Percentiles rank a stretch among this genome's conserved stretches.
These are phyloP conservation scores for Cymodocea nodosa DNA, from an alignment of 116 monocot genomes.

Conservation along the genomic window DNA sequence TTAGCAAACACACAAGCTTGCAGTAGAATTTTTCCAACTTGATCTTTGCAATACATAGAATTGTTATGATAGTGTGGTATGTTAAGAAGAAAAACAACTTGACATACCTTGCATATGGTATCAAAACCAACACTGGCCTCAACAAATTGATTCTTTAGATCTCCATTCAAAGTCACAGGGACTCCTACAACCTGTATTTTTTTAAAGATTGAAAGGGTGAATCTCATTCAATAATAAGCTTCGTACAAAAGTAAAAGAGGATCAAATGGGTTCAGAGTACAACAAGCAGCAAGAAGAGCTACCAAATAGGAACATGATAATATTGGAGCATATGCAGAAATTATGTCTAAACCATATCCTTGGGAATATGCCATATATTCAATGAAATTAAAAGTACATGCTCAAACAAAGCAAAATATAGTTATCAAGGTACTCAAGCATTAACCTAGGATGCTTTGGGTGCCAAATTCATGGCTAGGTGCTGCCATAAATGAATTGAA, in stretches of 20 bases:
- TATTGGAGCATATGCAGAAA: background rate
- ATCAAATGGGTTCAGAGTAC: background rate
- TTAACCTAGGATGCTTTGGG: too few relatives aligned
- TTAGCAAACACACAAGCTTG: too few relatives aligned
- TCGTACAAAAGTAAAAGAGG: background rate
- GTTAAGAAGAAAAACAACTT: conserved; percentile 1
- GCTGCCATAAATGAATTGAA: too few relatives aligned
- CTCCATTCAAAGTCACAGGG: conserved; percentile 87
- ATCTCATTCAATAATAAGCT: too few relatives aligned
- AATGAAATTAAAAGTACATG: background rate
- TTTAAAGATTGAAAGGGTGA: too few relatives aligned
- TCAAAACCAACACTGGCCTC: conserved; percentile 87
- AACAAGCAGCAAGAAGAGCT: background rate
- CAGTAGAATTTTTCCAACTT: too few relatives aligned
- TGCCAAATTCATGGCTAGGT: too few relatives aligned
- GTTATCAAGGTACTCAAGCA: background rate
- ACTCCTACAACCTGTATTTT: conserved; percentile 65
- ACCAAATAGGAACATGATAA: background rate
- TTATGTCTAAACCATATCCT: too few relatives aligned
- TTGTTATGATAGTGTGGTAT: too few relatives aligned
- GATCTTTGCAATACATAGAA: too few relatives aligned
- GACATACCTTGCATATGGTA: conserved; percentile 76
- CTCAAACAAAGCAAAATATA: background rate
- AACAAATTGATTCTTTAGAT: conserved; percentile 88
- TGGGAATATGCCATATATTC: background rate